These are phyloP conservation scores for Monosporascus ibericus DNA, from an alignment of 2,329 filamentous ascomycete species.

Conservation along the genomic window DNA sequence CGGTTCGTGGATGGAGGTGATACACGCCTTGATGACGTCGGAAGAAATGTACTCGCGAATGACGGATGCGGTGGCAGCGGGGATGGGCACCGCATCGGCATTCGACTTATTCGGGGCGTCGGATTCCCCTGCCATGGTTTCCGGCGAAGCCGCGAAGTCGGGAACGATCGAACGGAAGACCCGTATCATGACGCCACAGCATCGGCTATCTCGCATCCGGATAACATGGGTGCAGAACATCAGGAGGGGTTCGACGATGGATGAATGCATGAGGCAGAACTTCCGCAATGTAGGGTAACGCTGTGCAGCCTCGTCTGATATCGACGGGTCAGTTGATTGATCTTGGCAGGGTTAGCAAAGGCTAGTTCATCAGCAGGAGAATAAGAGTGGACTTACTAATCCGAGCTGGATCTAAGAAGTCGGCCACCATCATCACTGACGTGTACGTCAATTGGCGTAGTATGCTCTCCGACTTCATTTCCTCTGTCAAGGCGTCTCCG, in stretches of 20 bases:
- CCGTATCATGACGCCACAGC: conserved; percentile 76
- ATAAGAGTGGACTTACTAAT: conserved; percentile 44
- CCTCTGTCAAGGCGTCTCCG: conserved; percentile 77
- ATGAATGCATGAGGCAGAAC: conserved; percentile 73
- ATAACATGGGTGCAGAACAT: conserved; percentile 89
- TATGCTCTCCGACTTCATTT: conserved; percentile 98
- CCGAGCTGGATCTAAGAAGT: conserved; percentile 72
- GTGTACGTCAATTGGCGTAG: conserved; percentile 88
- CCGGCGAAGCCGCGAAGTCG: conserved; percentile 51
- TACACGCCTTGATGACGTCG: conserved; percentile 83
- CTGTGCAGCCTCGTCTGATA: conserved; percentile 20
- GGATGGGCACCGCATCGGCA: conserved; percentile 38
- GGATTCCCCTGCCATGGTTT: conserved; percentile 1
- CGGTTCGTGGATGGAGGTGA: conserved; percentile 85
- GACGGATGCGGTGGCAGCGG: conserved; percentile 50
- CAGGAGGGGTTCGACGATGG: conserved; percentile 80
- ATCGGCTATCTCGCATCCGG: conserved; percentile 82
- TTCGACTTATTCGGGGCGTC: conserved; percentile 9
- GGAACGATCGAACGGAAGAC: conserved; percentile 82
- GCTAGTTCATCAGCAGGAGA: neutral
- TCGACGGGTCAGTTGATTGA: conserved; percentile 17
- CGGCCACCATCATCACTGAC: conserved; percentile 84
- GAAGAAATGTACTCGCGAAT: conserved; percentile 87
- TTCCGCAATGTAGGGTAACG: conserved; percentile 61
- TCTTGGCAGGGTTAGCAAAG: conserved; percentile 6